phyloP scores from a whole-genome alignment of 768 basidiomycete genomes.

The Lactifluus rugatus region DNA sequence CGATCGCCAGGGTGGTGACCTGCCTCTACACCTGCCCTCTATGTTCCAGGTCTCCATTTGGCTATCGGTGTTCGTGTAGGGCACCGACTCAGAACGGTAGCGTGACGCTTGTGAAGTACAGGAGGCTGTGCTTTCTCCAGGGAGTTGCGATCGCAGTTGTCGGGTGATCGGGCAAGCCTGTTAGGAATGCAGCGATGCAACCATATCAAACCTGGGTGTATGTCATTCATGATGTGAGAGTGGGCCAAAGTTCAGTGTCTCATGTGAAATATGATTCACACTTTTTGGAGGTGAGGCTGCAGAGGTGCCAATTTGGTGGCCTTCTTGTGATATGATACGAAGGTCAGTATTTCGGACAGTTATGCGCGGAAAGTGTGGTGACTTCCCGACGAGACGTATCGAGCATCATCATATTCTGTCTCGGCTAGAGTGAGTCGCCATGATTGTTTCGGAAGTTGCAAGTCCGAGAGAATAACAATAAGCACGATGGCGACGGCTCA shows the following conservation, averaged over 20 bases:
- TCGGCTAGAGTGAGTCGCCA: too few relatives aligned
- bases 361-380: background rate
- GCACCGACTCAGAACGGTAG: background rate
- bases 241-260: background rate
- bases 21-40: background rate
- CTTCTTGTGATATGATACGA: background rate
- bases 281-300: background rate
- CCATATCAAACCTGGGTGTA: background rate
- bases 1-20: background rate
- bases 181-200: background rate
- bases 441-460: background rate
- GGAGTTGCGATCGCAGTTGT: background rate
- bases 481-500: background rate
- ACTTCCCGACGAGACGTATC: background rate
- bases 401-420: background rate
- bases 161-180: too few relatives aligned
- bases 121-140: background rate
- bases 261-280: background rate
- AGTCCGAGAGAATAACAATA: background rate
- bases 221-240: background rate
- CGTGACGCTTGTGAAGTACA: background rate
- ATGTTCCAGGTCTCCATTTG: slow-evolving; percentile 1
- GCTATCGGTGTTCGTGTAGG: background rate
- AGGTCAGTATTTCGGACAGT: background rate
- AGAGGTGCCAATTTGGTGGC: background rate